A percentile compares a stretch with the other conserved stretches of the same genome.
phyloP scores from a whole-genome alignment of 164 flowering plant genomes.

The Macadamia integrifolia region DNA sequence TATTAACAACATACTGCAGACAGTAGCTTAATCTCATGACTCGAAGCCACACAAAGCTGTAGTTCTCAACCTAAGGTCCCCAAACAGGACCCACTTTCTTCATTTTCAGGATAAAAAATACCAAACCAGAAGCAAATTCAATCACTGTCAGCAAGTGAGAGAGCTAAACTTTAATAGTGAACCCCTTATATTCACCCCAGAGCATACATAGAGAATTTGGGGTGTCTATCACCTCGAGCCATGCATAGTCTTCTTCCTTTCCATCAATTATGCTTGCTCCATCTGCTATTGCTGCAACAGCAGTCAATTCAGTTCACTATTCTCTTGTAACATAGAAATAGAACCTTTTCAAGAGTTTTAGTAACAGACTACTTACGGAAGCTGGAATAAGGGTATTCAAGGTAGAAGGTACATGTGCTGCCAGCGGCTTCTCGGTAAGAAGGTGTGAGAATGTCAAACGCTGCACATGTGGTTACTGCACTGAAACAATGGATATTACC shows the following conservation, averaged over 20 bases:
- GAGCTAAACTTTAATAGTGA: constrained; percentile 43
- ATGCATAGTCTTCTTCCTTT: constrained; percentile 67
- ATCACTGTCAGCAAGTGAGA: neutral
- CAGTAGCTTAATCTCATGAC: neutral
- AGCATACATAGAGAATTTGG: constrained; percentile 89
- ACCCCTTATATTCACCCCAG: constrained; percentile 62
- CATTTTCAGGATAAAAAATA: neutral
- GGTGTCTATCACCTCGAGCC: constrained; percentile 73
- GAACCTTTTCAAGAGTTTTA: neutral
- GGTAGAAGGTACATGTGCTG: constrained; percentile 80
- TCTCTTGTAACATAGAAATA: neutral
- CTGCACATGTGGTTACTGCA: constrained; percentile 86
- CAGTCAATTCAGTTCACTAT: neutral
- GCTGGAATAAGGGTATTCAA: constrained; percentile 68
- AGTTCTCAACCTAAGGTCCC: neutral
- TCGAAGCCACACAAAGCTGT: neutral
- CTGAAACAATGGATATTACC: constrained; percentile 96
- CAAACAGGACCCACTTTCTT: neutral
- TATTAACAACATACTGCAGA: neutral
- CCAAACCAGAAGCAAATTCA: no score
- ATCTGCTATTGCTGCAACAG: constrained; percentile 32
- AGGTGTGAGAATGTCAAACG: constrained; percentile 87
- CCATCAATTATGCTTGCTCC: constrained; percentile 26
- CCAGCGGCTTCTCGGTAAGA: constrained; percentile 77
- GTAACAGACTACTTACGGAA: constrained; percentile 39